Evolutionary conservation across 257 asterid species (phyloP), one percentile per base, ranked within the genome.

Genomic region (Salvia rosmarinus): DNA sequence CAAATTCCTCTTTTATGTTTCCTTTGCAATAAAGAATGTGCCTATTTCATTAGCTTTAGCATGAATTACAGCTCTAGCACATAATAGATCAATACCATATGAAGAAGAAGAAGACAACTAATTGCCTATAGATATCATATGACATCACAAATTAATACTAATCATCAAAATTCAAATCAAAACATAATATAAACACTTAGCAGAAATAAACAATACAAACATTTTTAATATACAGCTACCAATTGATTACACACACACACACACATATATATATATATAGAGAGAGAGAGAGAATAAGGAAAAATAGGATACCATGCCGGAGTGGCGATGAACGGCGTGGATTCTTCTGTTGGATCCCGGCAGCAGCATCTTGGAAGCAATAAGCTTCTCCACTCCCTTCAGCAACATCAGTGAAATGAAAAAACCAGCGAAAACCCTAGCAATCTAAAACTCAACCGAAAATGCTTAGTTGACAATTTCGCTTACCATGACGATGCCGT

Each of bases 331-430:
- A 79, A 90, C 95, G 3, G 96, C 81, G 72, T 90, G 96, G 70
- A 90, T 90, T 77, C 96, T 85, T 47, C 96, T 72, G 74, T 90
- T 90, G 50, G 96, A 90, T 23, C 96, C 91, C 6, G 95, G 88
- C 66, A 90, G 72, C 91, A 90, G 88, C 95, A 90, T 90, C 81
- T 88, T 88, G 0, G 95, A 90, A 14, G 91, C 90, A 70, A 90
- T 90, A 68, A 90, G 81, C 89, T 90, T 90, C 93, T 90, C 96
- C 76, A 90, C 95, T 44, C 96, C 96, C 96, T 90, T 58, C 30
- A 50, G 23, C 34, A 54, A 73, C 50, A 50, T 42, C 39, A 16
- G 12, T 21, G 19, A 6, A 61, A 17, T 51, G 8, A 49, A 52
- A 62, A 82, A 65, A 67, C 76, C 71, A 17, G 51, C 54, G 10